Evolutionary conservation across 192 early-diverging fungal species (phyloP).

Genomic region (Pecoramyces ruminantium): DNA sequence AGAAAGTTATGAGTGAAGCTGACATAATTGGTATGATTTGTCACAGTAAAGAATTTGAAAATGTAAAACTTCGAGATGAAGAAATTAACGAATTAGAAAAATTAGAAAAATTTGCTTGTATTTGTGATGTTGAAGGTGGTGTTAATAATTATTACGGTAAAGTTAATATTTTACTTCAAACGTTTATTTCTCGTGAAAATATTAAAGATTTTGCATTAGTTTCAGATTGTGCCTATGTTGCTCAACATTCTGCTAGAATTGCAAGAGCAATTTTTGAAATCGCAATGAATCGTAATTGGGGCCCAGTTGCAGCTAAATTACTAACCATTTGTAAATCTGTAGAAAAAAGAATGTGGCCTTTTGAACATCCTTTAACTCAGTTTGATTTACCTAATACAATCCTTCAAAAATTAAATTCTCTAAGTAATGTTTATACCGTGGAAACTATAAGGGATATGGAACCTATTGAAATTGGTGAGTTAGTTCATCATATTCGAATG

Average conservation of each 20-base stretch:
- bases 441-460: conserved; percentile 73
- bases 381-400: conserved; percentile 1
- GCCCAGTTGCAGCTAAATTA: conserved; percentile 55
- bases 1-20: conserved; percentile 80
- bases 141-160: conserved; percentile 73
- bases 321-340: conserved; percentile 74
- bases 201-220: conserved; percentile 89
- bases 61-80: conserved; percentile 80
- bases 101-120: conserved; percentile 45
- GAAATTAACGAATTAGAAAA: conserved; percentile 66
- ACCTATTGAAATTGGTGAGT: conserved; percentile 64
- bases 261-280: conserved; percentile 92
- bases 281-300: conserved; percentile 78
- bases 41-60: conserved; percentile 80
- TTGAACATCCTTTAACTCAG: conserved; percentile 3
- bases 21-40: conserved; percentile 82
- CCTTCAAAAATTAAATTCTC: conserved; percentile 25
- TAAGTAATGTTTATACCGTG: conserved; percentile 21
- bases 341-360: conserved; percentile 73
- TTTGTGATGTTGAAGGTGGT: conserved; percentile 78
- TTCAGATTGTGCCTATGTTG: conserved; percentile 84
- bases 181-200: conserved; percentile 54
- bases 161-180: conserved; percentile 85
- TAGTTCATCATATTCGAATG: conserved; percentile 65
- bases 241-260: conserved; percentile 85